Evolutionary conservation across 2,329 filamentous ascomycete genomes (phyloP).

Genomic region (Claviceps pusilla): DNA sequence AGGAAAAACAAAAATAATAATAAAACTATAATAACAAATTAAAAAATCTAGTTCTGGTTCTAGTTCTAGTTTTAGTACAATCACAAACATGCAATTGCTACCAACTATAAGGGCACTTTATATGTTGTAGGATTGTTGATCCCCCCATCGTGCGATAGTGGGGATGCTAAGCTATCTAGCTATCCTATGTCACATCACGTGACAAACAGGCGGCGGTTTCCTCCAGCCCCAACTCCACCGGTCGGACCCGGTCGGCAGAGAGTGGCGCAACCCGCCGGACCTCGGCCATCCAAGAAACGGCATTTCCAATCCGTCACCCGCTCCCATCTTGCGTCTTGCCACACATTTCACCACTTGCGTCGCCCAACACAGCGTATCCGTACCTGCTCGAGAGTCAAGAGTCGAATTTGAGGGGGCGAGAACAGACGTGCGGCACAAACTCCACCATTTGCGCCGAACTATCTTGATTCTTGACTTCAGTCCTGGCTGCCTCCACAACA

Average conservation of each 20-base stretch:
- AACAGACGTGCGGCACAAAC: not conserved
- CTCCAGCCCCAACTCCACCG: not conserved
- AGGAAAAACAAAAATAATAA: too few relatives aligned
- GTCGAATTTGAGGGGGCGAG: too few relatives aligned
- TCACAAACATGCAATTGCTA: too few relatives aligned
- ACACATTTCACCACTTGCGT: not conserved
- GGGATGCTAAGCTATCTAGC: too few relatives aligned
- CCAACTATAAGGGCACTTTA: too few relatives aligned
- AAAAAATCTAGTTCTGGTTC: too few relatives aligned
- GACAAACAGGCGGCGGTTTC: too few relatives aligned
- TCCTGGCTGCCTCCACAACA: not conserved
- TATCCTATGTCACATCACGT: too few relatives aligned
- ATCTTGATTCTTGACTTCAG: not conserved
- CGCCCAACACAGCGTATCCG: not conserved
- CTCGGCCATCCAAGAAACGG: not conserved
- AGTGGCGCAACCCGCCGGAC: not conserved
- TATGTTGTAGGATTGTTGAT: too few relatives aligned
- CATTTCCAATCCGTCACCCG: not conserved
- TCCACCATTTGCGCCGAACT: slow-evolving; percentile 2
- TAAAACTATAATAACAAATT: too few relatives aligned
- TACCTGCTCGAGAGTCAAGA: not conserved
- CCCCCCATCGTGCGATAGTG: too few relatives aligned
- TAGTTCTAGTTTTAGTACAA: too few relatives aligned
- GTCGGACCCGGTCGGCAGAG: not conserved
- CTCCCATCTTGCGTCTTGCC: not conserved